Evolutionary conservation across 495 filamentous ascomycete genomes (phyloP).

Genomic region (Neurospora tetraspora): DNA sequence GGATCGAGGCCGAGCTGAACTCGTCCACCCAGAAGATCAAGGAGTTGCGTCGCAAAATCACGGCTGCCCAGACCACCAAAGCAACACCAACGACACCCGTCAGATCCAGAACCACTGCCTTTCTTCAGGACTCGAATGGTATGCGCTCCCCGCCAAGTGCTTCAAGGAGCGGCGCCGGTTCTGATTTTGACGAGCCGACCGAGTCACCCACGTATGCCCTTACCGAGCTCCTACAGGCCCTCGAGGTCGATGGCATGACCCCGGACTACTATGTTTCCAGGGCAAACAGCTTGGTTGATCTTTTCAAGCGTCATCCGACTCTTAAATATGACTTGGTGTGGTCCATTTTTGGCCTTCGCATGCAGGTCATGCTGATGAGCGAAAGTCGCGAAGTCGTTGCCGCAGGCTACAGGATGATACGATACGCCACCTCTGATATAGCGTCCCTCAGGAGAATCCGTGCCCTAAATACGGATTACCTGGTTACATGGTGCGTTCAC

Average conservation of each 20-base stretch:
- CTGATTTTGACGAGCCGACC: slow-evolving; percentile 57
- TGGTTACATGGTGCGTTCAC: slow-evolving; percentile 59
- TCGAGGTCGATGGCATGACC: slow-evolving; percentile 78
- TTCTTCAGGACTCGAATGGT: slow-evolving; percentile 52
- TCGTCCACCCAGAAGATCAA: slow-evolving; percentile 85
- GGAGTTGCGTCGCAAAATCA: slow-evolving; percentile 68
- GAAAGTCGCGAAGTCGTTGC: slow-evolving; percentile 93
- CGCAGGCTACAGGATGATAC: slow-evolving; percentile 83
- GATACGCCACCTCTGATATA: slow-evolving; percentile 89
- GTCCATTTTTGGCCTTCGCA: slow-evolving; percentile 83
- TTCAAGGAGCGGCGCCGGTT: slow-evolving; percentile 39
- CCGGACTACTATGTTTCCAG: slow-evolving; percentile 90
- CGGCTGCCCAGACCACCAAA: slow-evolving; percentile 53
- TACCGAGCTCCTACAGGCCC: slow-evolving; percentile 73
- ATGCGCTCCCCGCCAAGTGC: slow-evolving; percentile 57
- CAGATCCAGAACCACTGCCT: slow-evolving; percentile 45
- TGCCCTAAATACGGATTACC: slow-evolving; percentile 75
- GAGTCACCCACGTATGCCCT: slow-evolving; percentile 89
- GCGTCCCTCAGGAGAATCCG: slow-evolving; percentile 83
- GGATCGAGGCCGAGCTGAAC: slow-evolving; percentile 84
- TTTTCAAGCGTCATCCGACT: slow-evolving; percentile 87
- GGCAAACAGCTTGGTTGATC: slow-evolving; percentile 81
- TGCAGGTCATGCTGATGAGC: slow-evolving; percentile 90
- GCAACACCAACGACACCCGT: slow-evolving; percentile 62
- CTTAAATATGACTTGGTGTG: slow-evolving; percentile 93